A percentile compares a stretch with the other conserved stretches of the same genome.
Conservation (phyloP, 139 green algal genomes). For the Ettlia oleoabundans region DNA sequence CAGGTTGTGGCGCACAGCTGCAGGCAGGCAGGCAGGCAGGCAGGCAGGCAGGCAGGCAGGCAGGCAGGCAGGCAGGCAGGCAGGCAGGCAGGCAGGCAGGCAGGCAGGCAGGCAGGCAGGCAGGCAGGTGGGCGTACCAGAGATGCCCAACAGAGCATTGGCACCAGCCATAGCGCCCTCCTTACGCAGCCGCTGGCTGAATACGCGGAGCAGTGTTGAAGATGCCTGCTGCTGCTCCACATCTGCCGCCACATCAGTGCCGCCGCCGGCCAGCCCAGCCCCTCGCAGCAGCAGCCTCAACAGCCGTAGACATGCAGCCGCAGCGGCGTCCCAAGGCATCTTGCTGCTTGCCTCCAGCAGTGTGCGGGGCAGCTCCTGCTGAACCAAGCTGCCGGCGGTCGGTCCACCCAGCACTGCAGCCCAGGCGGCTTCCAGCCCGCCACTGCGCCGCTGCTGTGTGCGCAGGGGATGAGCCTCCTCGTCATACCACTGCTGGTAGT, state of each 20-base stretch:
- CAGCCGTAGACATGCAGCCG: slow-evolving; percentile 15
- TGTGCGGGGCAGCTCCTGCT: slow-evolving; percentile 32
- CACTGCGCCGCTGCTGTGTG: neutral
- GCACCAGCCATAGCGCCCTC: neutral
- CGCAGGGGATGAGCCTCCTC: slow-evolving; percentile 36
- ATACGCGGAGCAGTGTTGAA: neutral
- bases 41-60: too few species aligned
- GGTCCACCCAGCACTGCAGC: slow-evolving; percentile 36
- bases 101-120: too few species aligned
- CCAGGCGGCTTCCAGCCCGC: slow-evolving; percentile 38
- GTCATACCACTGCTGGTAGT: slow-evolving; percentile 50
- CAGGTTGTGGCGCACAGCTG: too few species aligned
- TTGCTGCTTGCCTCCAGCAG: slow-evolving; percentile 23
- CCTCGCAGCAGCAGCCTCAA: neutral
- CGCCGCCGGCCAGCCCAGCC: neutral
- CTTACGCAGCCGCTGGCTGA: neutral
- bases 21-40: too few species aligned
- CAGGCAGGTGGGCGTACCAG: too few species aligned
- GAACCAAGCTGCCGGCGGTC: slow-evolving; percentile 18
- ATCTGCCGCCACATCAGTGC: neutral
- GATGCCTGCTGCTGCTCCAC: neutral
- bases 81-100: too few species aligned
- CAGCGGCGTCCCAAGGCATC: slow-evolving; percentile 31
- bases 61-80: too few species aligned
- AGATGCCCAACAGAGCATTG: neutral